These are phyloP conservation scores for Pseudogymnoascus sp. DNA, from an alignment of 2,329 filamentous ascomycete genomes.

Conservation along the genomic window DNA sequence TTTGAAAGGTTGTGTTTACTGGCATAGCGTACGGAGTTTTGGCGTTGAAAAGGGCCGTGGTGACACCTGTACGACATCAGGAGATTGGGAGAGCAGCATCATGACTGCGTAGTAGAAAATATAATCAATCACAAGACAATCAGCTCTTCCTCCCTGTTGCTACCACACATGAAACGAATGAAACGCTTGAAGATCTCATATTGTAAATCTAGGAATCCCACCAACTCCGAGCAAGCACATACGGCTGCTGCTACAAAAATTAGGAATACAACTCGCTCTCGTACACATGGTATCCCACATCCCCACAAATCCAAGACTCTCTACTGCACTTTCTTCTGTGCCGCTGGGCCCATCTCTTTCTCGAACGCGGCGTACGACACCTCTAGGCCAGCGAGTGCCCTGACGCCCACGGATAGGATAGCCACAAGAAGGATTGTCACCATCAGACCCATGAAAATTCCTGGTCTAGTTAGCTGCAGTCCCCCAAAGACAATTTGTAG, in stretches of 20 bases:
- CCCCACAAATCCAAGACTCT: not conserved
- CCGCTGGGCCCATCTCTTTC: slow-evolving; percentile 85
- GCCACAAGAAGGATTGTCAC: slow-evolving; percentile 62
- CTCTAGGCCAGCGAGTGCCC: slow-evolving; percentile 68
- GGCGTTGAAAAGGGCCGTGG: slow-evolving; percentile 6
- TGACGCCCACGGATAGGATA: slow-evolving; percentile 72
- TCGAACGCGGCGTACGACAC: slow-evolving; percentile 93
- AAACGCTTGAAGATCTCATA: slow-evolving; percentile 4
- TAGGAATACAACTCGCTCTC: slow-evolving; percentile 6
- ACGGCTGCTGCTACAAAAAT: not conserved
- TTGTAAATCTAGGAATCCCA: slow-evolving; percentile 7
- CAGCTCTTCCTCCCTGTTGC: not conserved
- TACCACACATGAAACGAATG: not conserved
- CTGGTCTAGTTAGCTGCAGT: slow-evolving; percentile 36
- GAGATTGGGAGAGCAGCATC: not conserved
- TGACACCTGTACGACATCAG: not conserved
- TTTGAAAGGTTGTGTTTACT: slow-evolving; percentile 1
- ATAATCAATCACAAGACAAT: slow-evolving; percentile 6
- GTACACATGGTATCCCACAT: slow-evolving; percentile 5
- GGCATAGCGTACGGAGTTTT: slow-evolving; percentile 9
- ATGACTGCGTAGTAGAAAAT: not conserved
- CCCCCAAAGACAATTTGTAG: not conserved
- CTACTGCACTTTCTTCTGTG: slow-evolving; percentile 70
- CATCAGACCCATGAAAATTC: slow-evolving; percentile 80
- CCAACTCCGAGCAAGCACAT: slow-evolving; percentile 7